Percentiles rank a stretch among this genome's conserved stretches.
phyloP scores from a whole-genome alignment of 1,139 yeast species.

The Candida glucosophila region DNA sequence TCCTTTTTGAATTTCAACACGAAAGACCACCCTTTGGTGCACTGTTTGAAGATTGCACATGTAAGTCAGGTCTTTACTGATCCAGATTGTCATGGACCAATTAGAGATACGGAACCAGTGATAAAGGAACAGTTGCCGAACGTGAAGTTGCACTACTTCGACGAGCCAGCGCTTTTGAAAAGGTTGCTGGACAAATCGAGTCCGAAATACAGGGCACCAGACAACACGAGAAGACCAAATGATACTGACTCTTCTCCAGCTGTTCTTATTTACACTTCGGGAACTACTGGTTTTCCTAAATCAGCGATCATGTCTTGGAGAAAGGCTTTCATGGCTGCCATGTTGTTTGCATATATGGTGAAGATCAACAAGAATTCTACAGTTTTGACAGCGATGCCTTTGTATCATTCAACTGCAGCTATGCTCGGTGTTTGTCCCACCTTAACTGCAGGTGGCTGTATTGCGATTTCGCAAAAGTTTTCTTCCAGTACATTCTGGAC shows the following conservation, averaged over 20 bases:
- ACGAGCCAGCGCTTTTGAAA: conserved; percentile 40
- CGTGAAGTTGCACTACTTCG: conserved; percentile 43
- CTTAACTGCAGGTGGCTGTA: conserved; percentile 57
- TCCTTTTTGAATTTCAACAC: conserved; percentile 82
- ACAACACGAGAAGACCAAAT: conserved; percentile 45
- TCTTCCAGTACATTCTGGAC: conserved; percentile 87
- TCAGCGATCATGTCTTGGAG: conserved; percentile 94
- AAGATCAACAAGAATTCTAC: conserved; percentile 46
- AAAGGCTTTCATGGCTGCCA: conserved; percentile 64
- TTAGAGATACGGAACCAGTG: conserved; percentile 42
- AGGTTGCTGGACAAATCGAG: conserved; percentile 38
- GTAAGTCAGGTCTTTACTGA: conserved; percentile 66
- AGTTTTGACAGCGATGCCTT: conserved; percentile 89
- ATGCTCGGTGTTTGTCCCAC: conserved; percentile 77
- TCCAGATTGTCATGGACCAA: conserved; percentile 53
- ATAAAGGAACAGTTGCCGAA: conserved; percentile 34
- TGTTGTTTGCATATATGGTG: conserved; percentile 63
- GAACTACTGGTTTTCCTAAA: conserved; percentile 93
- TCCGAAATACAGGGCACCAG: conserved; percentile 47
- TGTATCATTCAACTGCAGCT: conserved; percentile 92
- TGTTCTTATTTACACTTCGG: conserved; percentile 80
- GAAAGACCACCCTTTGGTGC: conserved; percentile 65
- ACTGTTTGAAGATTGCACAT: conserved; percentile 68
- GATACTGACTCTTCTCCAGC: conserved; percentile 58
- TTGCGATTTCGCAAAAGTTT: conserved; percentile 75